Evolutionary conservation across 306 rosid species (phyloP).

Genomic region (Prunus mume): DNA sequence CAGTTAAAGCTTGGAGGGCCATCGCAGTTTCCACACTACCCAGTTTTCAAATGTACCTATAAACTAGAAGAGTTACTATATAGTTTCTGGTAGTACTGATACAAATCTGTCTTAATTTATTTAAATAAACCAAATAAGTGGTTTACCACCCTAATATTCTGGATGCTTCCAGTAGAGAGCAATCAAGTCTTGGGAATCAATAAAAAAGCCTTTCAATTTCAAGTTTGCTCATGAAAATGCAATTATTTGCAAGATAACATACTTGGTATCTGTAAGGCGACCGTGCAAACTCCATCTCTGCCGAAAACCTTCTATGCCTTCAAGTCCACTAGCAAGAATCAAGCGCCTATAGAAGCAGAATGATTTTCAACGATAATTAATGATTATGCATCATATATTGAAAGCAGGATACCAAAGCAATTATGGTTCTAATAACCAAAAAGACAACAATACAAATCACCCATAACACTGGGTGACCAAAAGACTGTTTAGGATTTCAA

Average conservation of each 20-base stretch:
- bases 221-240: constrained; percentile 19
- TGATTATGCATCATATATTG: neutral
- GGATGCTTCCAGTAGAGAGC: neutral
- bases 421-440: neutral
- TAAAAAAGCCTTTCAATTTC: constrained; percentile 1
- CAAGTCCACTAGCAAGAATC: constrained; percentile 90
- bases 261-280: constrained; percentile 83
- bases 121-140: constrained; percentile 1
- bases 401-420: neutral
- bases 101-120: constrained; percentile 1
- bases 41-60: neutral
- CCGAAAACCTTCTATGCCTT: constrained; percentile 86
- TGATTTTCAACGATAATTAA: constrained; percentile 7
- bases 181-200: neutral
- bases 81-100: neutral
- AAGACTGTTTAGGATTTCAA: neutral
- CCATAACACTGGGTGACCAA: neutral
- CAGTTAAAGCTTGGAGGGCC: neutral
- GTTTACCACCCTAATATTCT: neutral
- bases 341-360: constrained; percentile 57
- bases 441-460: neutral
- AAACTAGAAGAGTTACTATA: neutral
- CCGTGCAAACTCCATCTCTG: constrained; percentile 95
- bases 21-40: neutral
- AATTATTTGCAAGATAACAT: constrained; percentile 27